These are phyloP conservation scores for Dalechampia spathulata DNA, from an alignment of 441 rosid species.

Conservation along the genomic window DNA sequence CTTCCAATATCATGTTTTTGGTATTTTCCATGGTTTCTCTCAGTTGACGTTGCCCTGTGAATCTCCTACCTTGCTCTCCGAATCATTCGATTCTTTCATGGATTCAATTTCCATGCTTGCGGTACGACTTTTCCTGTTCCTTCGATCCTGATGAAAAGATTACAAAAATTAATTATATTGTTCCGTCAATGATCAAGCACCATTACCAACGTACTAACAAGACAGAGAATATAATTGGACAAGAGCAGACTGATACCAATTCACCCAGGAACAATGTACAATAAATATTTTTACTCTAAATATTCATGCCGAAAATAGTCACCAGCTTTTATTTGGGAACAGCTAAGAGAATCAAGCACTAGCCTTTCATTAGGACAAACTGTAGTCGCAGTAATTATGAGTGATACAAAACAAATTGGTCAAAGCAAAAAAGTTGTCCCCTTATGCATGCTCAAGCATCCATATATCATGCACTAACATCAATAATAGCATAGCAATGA, in stretches of 20 bases:
- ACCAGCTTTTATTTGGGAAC: too few species aligned
- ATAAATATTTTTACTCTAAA: too few species aligned
- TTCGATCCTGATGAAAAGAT: slow-evolving; percentile 51
- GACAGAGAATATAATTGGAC: too few species aligned
- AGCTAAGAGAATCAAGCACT: too few species aligned
- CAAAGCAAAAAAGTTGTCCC: background rate
- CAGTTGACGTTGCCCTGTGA: slow-evolving; percentile 22
- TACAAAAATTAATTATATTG: background rate
- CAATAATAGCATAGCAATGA: background rate
- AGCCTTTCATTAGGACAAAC: background rate
- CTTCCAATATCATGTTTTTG: too few species aligned
- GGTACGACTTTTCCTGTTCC: slow-evolving; percentile 61
- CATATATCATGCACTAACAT: too few species aligned
- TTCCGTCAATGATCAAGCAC: background rate
- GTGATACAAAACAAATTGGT: background rate
- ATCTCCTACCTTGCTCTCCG: slow-evolving; percentile 27
- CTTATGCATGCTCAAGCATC: background rate
- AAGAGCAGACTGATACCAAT: too few species aligned
- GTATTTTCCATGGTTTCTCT: too few species aligned
- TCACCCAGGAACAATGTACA: too few species aligned
- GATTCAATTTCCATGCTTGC: slow-evolving; percentile 73
- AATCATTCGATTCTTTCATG: slow-evolving; percentile 35
- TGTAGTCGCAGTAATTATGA: background rate
- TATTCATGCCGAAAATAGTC: too few species aligned
- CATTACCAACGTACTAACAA: too few species aligned